These are phyloP conservation scores for Pseudozyma hubeiensis DNA, from an alignment of 1,284 basidiomycete species.

Conservation along the genomic window DNA sequence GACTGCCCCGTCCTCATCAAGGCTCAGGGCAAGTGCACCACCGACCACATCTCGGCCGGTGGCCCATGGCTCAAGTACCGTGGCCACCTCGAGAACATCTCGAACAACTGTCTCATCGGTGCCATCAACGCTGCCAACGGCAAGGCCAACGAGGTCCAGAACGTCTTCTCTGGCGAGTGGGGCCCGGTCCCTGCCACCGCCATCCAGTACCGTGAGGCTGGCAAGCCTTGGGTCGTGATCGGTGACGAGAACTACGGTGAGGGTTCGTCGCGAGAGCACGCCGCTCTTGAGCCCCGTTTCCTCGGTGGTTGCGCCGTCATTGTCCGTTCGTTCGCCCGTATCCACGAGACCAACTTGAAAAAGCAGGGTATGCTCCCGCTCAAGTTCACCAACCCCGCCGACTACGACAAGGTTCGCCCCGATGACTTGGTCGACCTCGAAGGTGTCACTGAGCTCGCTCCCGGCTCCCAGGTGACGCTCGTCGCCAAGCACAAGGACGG, in stretches of 20 bases:
- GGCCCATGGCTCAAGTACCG: slow-evolving; percentile 99
- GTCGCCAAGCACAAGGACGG: slow-evolving; percentile 67
- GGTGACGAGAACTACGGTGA: slow-evolving; percentile 89
- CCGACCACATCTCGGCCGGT: slow-evolving; percentile 82
- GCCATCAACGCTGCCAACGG: slow-evolving; percentile 95
- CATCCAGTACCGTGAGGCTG: slow-evolving; percentile 86
- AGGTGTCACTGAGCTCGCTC: slow-evolving; percentile 64
- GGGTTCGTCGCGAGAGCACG: slow-evolving; percentile 97
- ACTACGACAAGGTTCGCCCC: slow-evolving; percentile 66
- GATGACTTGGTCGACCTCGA: slow-evolving; percentile 64
- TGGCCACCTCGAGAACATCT: slow-evolving; percentile 98
- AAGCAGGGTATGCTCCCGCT: slow-evolving; percentile 67
- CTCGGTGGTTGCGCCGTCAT: slow-evolving; percentile 96
- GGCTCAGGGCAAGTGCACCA: slow-evolving; percentile 97
- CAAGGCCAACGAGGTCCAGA: slow-evolving; percentile 93
- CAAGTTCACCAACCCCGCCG: slow-evolving; percentile 63
- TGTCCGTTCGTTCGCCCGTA: slow-evolving; percentile 94
- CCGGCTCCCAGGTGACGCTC: slow-evolving; percentile 61
- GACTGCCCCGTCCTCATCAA: slow-evolving; percentile 96
- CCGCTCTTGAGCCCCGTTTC: slow-evolving; percentile 96
- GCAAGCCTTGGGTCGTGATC: slow-evolving; percentile 94
- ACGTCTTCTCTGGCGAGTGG: slow-evolving; percentile 88
- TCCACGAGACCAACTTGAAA: slow-evolving; percentile 98
- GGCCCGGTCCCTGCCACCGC: slow-evolving; percentile 86
- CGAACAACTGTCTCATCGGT: slow-evolving; percentile 94